These are phyloP conservation scores for Chlorella sorokiniana DNA, from an alignment of 139 green algal species.

Conservation along the genomic window DNA sequence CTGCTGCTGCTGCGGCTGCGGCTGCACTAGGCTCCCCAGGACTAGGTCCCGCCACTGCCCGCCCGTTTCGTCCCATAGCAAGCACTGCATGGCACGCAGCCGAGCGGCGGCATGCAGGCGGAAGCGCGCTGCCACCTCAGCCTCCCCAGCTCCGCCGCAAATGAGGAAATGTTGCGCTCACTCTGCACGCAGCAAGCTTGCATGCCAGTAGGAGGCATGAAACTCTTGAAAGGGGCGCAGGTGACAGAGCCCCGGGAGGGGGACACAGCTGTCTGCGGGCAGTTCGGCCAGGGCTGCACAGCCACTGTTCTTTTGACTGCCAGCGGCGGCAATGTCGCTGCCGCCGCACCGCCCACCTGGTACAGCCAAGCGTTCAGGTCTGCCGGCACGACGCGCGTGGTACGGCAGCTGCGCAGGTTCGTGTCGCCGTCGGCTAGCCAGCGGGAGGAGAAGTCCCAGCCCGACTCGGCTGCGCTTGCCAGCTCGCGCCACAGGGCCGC, in stretches of 20 bases:
- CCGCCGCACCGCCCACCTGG: no score
- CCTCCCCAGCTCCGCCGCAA: conserved; percentile 43
- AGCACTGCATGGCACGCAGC: conserved; percentile 59
- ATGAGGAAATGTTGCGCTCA: conserved; percentile 57
- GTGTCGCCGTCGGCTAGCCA: conserved; percentile 69
- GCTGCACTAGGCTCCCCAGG: conserved; percentile 25
- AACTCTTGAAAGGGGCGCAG: no score
- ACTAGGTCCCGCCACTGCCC: conserved; percentile 77
- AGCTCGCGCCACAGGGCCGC: conserved; percentile 76
- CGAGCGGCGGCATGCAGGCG: conserved; percentile 22
- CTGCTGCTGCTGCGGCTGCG: neutral
- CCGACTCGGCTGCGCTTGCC: conserved; percentile 86
- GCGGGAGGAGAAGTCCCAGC: conserved; percentile 93
- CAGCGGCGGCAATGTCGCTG: neutral
- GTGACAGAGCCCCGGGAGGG: no score
- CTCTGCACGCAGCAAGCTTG: conserved; percentile 30
- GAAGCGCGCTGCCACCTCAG: conserved; percentile 9
- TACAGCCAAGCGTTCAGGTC: conserved; percentile 93
- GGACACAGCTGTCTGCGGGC: no score
- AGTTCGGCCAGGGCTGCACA: no score
- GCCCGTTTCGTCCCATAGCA: conserved; percentile 73
- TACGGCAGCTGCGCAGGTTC: conserved; percentile 62
- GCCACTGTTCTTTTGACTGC: no score
- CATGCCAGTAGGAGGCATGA: neutral
- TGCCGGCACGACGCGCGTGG: conserved; percentile 83